Conservation (phyloP, 495 filamentous ascomycete species). For the Penicillium pulvis region DNA sequence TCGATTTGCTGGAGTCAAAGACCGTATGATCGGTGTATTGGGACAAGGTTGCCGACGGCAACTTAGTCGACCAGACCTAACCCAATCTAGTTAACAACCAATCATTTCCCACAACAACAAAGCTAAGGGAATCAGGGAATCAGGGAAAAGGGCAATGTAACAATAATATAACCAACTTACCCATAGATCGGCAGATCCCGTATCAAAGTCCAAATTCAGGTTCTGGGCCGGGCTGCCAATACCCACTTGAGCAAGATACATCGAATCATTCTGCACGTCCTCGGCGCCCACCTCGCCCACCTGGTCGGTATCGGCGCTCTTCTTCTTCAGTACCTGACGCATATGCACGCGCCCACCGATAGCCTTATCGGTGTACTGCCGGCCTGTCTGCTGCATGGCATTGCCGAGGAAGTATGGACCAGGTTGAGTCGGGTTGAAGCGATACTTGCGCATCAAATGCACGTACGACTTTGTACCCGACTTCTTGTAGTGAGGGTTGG, state of each 20-base stretch:
- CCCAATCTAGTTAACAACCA: conserved; percentile 1
- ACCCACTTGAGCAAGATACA: conserved; percentile 66
- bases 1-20: conserved; percentile 61
- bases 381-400: conserved; percentile 48
- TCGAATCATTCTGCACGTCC: conserved; percentile 72
- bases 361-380: conserved; percentile 40
- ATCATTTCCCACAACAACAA: not conserved
- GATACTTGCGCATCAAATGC: conserved; percentile 67
- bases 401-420: conserved; percentile 63
- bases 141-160: not conserved
- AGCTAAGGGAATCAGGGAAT: not conserved
- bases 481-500: conserved; percentile 64
- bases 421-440: conserved; percentile 66
- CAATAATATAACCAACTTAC: conserved; percentile 43
- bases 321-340: conserved; percentile 55
- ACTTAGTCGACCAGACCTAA: conserved; percentile 64
- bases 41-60: conserved; percentile 43
- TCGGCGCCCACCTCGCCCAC: conserved; percentile 64
- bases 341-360: conserved; percentile 50
- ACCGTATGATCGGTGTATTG: conserved; percentile 46
- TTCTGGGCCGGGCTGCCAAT: conserved; percentile 73
- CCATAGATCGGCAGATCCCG: conserved; percentile 78
- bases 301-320: conserved; percentile 36
- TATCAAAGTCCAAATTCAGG: conserved; percentile 72
- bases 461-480: conserved; percentile 76